These are phyloP conservation scores for Pseudisothecium myosuroides DNA, from an alignment of 225 moss, liverwort and hornwort genomes.

Conservation along the genomic window DNA sequence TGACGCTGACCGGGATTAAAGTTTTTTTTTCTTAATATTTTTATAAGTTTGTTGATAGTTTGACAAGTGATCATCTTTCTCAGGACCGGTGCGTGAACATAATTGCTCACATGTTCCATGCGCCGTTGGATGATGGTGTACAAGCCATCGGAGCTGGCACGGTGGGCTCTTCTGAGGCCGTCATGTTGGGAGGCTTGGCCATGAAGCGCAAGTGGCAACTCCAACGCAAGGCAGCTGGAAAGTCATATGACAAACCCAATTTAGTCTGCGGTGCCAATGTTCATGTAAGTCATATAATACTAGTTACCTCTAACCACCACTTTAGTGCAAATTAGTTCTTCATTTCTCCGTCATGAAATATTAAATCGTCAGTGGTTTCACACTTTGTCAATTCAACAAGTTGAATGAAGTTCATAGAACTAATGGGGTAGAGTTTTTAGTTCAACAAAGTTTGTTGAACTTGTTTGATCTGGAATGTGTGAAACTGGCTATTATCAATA, in stretches of 20 bases:
- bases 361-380: neutral
- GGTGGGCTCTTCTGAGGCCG: conserved; percentile 90
- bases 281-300: conserved; percentile 29
- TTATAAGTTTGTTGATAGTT: neutral
- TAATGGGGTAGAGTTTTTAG: neutral
- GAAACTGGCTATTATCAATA: too few species aligned
- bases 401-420: neutral
- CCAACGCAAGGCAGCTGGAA: conserved; percentile 72
- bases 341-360: neutral
- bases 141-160: conserved; percentile 72
- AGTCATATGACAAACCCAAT: conserved; percentile 76
- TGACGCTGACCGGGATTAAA: neutral
- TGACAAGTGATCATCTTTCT: neutral
- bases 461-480: neutral
- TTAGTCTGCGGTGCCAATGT: conserved; percentile 81
- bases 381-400: neutral
- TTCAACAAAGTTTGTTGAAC: neutral
- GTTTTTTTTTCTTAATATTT: neutral
- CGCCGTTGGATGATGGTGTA: conserved; percentile 37
- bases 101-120: conserved; percentile 73
- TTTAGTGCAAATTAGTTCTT: neutral
- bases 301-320: neutral
- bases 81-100: conserved; percentile 90
- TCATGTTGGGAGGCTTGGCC: conserved; percentile 85
- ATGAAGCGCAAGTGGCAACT: conserved; percentile 86